These are phyloP conservation scores for Nicotiana tabacum DNA, from an alignment of 257 asterid species.

Conservation along the genomic window DNA sequence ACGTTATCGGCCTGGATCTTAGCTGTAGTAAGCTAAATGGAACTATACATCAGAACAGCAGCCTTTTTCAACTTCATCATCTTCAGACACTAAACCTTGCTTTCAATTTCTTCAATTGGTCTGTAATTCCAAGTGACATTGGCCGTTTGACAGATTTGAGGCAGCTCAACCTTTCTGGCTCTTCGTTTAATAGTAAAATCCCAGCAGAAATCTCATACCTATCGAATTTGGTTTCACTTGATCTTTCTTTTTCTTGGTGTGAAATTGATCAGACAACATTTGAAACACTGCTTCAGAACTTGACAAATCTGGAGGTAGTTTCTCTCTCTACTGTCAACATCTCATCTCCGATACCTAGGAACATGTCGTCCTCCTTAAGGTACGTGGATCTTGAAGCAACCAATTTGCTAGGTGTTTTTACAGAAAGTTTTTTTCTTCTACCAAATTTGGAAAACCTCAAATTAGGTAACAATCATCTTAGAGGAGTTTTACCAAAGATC, in stretches of 20 bases:
- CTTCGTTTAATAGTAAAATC: neutral
- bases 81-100: too few relatives aligned
- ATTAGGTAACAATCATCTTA: neutral
- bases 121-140: too few relatives aligned
- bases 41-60: neutral
- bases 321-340: neutral
- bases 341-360: neutral
- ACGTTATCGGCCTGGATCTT: neutral
- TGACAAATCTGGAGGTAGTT: neutral
- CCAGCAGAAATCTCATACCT: neutral
- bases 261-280: neutral
- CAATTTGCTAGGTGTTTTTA: neutral
- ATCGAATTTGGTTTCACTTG: neutral
- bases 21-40: rapidly evolving
- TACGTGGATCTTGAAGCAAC: neutral
- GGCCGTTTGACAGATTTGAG: neutral
- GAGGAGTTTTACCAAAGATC: neutral
- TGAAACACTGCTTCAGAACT: neutral
- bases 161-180: neutral
- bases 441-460: neutral
- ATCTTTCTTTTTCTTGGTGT: neutral
- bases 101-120: too few relatives aligned
- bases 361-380: neutral
- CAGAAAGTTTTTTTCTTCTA: neutral
- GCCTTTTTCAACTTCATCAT: too few relatives aligned